phyloP scores from a whole-genome alignment of 495 filamentous ascomycete genomes.

The Aspergillus funiculosus region DNA sequence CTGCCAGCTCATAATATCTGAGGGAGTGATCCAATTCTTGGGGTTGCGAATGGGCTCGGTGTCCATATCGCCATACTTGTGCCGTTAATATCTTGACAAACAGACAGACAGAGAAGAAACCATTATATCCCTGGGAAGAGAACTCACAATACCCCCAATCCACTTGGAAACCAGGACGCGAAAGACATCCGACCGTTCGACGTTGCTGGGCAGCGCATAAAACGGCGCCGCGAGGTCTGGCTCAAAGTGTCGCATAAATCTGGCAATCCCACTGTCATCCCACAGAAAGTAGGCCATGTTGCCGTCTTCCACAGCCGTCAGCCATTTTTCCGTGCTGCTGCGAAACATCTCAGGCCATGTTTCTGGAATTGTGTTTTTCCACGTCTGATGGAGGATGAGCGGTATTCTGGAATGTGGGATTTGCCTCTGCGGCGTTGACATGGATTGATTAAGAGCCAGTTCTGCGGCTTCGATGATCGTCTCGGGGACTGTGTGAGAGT shows the following conservation, averaged over 20 bases:
- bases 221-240: conserved; percentile 8
- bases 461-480: conserved; percentile 14
- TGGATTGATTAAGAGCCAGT: conserved; percentile 5
- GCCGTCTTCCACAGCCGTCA: conserved; percentile 6
- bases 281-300: conserved; percentile 18
- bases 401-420: conserved; percentile 16
- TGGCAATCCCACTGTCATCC: conserved; percentile 13
- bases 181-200: conserved; percentile 20
- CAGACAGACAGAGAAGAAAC: neutral
- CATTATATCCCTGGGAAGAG: no score
- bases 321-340: conserved; percentile 17
- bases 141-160: conserved; percentile 19
- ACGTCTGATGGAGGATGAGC: conserved; percentile 19
- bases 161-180: conserved; percentile 18
- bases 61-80: conserved; percentile 21
- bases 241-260: conserved; percentile 12
- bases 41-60: conserved; percentile 13
- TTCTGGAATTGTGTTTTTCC: conserved; percentile 11
- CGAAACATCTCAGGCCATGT: conserved; percentile 12
- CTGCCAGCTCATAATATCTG: conserved; percentile 13
- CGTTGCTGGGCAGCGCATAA: conserved; percentile 9
- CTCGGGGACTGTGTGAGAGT: neutral
- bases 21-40: conserved; percentile 7
- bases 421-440: neutral
- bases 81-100: neutral